phyloP scores from a whole-genome alignment of 208 protist species.

The Trichomonas tenax region DNA sequence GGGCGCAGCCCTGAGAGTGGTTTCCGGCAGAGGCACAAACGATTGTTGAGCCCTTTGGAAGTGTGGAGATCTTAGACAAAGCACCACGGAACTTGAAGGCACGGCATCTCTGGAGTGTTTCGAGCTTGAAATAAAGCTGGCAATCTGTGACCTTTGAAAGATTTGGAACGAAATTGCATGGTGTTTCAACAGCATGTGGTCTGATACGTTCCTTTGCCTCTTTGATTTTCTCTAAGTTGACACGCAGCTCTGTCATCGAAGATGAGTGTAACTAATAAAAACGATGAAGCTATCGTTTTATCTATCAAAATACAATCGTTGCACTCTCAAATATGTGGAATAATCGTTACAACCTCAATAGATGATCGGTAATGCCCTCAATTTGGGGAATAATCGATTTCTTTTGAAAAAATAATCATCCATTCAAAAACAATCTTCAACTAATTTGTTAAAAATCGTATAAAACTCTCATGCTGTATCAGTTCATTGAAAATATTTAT shows the following conservation, averaged over 20 bases:
- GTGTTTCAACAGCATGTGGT: conserved; percentile 38
- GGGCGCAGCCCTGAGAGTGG: conserved; percentile 63
- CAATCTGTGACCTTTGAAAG: conserved; percentile 29
- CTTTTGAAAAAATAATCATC: too few relatives aligned
- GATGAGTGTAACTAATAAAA: not conserved
- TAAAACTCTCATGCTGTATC: too few relatives aligned
- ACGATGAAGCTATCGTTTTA: not conserved
- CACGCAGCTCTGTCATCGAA: not conserved
- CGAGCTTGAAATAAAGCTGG: conserved; percentile 44
- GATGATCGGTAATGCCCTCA: too few relatives aligned
- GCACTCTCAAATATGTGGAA: too few relatives aligned
- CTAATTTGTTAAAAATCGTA: too few relatives aligned
- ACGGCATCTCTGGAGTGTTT: conserved; percentile 48
- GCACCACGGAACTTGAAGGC: conserved; percentile 55
- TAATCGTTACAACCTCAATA: too few relatives aligned
- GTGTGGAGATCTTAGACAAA: conserved; percentile 52
- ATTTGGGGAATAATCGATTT: too few relatives aligned
- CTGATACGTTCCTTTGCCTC: not conserved
- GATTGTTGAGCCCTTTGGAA: conserved; percentile 44
- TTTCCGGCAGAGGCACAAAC: conserved; percentile 67
- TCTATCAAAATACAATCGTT: not conserved
- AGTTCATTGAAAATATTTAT: too few relatives aligned
- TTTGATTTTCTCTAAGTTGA: not conserved
- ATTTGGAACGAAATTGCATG: conserved; percentile 31
- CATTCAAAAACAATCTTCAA: too few relatives aligned